A percentile compares a stretch with the other conserved stretches of the same genome.
These are phyloP conservation scores for Didymella pinodella DNA, from an alignment of 2,329 filamentous ascomycete genomes.

Conservation along the genomic window DNA sequence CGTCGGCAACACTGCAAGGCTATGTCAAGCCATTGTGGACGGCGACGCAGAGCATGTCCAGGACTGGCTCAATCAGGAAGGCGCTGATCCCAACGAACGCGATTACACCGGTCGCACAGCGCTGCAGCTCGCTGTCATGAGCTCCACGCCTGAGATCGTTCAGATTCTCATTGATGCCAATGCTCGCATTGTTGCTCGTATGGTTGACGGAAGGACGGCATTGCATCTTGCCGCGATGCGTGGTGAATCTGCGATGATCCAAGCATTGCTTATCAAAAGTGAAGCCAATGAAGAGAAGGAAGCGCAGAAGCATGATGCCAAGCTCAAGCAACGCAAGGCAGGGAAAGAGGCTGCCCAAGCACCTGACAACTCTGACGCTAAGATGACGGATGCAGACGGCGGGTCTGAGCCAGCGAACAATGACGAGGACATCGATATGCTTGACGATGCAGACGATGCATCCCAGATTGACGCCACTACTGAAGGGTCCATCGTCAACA, in stretches of 20 bases:
- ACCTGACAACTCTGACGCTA: conserved; percentile 18
- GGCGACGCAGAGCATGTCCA: conserved; percentile 73
- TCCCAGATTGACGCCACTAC: conserved; percentile 61
- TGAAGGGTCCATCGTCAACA: conserved; percentile 75
- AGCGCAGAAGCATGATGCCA: conserved; percentile 63
- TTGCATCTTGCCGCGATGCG: conserved; percentile 81
- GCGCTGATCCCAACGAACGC: conserved; percentile 74
- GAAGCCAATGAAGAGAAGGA: conserved; percentile 75
- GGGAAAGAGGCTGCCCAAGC: conserved; percentile 22
- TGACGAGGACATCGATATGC: conserved; percentile 63
- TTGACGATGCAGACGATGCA: conserved; percentile 55
- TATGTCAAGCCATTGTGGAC: conserved; percentile 84
- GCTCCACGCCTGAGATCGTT: conserved; percentile 74
- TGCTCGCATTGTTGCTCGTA: conserved; percentile 74
- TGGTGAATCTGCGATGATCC: conserved; percentile 73
- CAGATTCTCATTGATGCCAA: conserved; percentile 74
- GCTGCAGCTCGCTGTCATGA: conserved; percentile 76
- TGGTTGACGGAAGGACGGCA: conserved; percentile 82
- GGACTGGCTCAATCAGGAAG: conserved; percentile 73
- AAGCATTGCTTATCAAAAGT: conserved; percentile 76
- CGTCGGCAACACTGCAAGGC: conserved; percentile 75
- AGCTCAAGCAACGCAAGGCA: conserved; percentile 46
- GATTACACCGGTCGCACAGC: conserved; percentile 70
- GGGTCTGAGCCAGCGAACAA: conserved; percentile 52
- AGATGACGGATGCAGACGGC: conserved; percentile 36